Conservation (phyloP, 176 grass and related monocot genomes). For the Miscanthus lutarioriparius region DNA sequence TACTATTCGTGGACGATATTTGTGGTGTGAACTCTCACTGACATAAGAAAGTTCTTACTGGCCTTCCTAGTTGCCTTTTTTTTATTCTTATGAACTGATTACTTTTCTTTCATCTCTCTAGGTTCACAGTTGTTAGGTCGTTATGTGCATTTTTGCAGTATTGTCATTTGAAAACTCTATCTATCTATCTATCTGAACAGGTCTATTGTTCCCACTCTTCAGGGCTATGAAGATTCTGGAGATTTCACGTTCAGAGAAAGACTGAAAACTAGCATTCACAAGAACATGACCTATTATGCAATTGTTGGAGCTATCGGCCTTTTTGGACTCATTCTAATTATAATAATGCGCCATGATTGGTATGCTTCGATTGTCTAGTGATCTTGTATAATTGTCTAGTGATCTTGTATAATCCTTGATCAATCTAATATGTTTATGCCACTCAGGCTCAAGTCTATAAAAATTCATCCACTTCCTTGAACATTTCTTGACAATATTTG, state of each 20-base stretch:
- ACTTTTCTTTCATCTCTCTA: not conserved
- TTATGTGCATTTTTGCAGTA: not conserved
- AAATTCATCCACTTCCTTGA: not conserved
- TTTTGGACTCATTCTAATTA: slow-evolving; percentile 61
- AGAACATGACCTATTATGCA: slow-evolving; percentile 66
- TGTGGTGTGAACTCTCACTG: not conserved
- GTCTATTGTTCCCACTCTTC: slow-evolving; percentile 75
- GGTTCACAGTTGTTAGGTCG: not conserved
- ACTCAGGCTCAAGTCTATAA: not conserved
- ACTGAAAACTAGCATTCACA: slow-evolving; percentile 53
- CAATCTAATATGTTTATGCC: not conserved
- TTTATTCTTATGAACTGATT: not conserved
- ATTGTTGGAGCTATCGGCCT: slow-evolving; percentile 64
- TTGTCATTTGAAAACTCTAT: slow-evolving; percentile 36
- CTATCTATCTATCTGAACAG: slow-evolving; percentile 53
- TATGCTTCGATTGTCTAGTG: slow-evolving; percentile 7
- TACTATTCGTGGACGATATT: not conserved
- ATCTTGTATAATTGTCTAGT: not conserved
- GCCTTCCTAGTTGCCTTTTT: not conserved
- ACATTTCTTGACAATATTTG: not conserved
- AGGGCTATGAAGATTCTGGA: slow-evolving; percentile 69
- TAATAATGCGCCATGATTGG: slow-evolving; percentile 48
- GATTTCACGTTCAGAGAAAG: slow-evolving; percentile 53
- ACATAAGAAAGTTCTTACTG: not conserved
- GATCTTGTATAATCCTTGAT: not conserved